Percentiles rank a stretch among this genome's conserved stretches.
Evolutionary conservation across 2,329 filamentous ascomycete genomes (phyloP).

Genomic region (Teratosphaeria gauchensis): DNA sequence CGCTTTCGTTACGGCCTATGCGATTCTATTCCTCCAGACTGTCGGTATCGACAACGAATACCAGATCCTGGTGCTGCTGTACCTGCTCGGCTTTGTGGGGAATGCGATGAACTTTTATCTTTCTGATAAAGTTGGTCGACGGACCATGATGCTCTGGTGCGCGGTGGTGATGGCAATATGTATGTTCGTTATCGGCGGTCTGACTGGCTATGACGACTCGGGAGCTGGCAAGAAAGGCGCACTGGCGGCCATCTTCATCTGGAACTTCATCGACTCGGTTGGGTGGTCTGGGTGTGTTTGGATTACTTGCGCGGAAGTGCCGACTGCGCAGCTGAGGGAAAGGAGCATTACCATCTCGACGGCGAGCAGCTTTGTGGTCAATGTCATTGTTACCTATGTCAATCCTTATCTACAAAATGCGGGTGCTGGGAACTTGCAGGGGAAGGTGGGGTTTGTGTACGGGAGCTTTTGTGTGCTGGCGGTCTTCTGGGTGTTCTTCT

Average conservation of each 20-base stretch:
- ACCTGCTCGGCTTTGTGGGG: background rate
- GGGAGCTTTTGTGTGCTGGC: background rate
- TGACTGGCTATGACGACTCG: background rate
- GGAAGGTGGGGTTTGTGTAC: background rate
- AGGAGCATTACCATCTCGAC: background rate
- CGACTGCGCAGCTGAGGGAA: background rate
- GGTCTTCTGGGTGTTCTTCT: background rate
- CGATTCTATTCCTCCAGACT: background rate
- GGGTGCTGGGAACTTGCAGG: background rate
- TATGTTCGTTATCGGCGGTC: background rate
- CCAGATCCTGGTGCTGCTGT: background rate
- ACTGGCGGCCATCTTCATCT: background rate
- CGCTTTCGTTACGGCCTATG: constrained; percentile 1
- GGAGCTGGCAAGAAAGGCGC: background rate
- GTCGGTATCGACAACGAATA: background rate
- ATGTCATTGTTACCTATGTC: background rate
- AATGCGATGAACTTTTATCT: background rate
- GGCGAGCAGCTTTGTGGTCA: background rate
- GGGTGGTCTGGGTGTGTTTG: background rate
- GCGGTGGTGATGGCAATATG: background rate
- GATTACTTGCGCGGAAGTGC: background rate
- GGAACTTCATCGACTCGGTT: background rate
- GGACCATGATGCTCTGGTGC: background rate
- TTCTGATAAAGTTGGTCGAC: background rate
- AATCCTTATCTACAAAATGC: background rate